Base-by-base conservation (phyloP, 163 green algal species). In the Dunaliella salina region DNA sequence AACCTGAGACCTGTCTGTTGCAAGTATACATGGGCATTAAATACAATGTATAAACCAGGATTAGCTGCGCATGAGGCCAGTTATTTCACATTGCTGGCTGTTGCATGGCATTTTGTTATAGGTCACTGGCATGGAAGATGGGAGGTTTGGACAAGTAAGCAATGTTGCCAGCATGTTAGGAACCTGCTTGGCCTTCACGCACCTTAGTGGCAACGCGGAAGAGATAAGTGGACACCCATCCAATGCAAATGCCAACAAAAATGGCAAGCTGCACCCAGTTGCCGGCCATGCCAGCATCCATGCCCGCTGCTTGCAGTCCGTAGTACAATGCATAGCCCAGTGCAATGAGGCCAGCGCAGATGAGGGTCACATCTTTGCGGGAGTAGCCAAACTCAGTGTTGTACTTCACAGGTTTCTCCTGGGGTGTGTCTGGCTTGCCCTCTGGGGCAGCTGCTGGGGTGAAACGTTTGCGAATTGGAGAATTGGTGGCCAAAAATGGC, bases 201-300 rank as follows among this genome's bases (percentile, higher is more conserved):
- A 96, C 94, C 95, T 99, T 99, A 90, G 96, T 99, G 29, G 93
- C 95, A 32, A 99, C 97, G 22, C 97, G 90, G 86, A 93, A 98
- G 15, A 99, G 85, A 91, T 99, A 99, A 0, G 95, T 97, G 29
- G 90, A 94, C n/a, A 97, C 92, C 94, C 94, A 99, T 75, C 91
- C 93, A 3, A 99, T 84, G 80, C 93, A 97, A 17, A 99, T 92
- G 32, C 95, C 96, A 81, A 99, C n/a, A 81, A 99, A 95, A 69
- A 99, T 94, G 83, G 95, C 92, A 11, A 98, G 86, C 91, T 98
- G 96, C 71, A 96, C 95, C 86, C 88, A 97, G 87, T 98, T 98
- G 80, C 95, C 95, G 0, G 95, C 95, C 34, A 94, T 93, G 72
- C 91, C 91, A 0, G 95, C 46, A 26, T 96, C 92, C 89, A 96